Conservation (phyloP, 2,329 filamentous ascomycete species). For the Botrytis elliptica region DNA sequence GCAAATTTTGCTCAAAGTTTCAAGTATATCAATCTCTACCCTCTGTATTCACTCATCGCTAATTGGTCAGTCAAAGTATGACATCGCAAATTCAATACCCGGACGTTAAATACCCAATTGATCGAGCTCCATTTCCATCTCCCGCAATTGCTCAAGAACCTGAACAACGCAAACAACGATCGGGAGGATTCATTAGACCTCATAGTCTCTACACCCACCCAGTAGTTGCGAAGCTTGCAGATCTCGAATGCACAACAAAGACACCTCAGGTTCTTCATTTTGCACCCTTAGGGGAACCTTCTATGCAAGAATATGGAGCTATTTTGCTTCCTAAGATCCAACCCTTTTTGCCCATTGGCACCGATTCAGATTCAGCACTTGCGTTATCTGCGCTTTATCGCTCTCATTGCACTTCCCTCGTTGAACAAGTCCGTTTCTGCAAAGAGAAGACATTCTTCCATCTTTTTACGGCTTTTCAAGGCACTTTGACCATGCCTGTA, state of each 20-base stretch:
- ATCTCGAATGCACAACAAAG: conserved; percentile 59
- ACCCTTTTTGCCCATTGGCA: conserved; percentile 74
- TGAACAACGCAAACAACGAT: conserved; percentile 33
- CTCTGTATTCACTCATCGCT: conserved; percentile 18
- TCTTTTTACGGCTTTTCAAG: conserved; percentile 91
- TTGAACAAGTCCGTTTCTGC: conserved; percentile 94
- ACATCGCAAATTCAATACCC: conserved; percentile 34
- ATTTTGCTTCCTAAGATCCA: conserved; percentile 84
- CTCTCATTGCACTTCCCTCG: conserved; percentile 90
- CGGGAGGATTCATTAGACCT: conserved; percentile 40
- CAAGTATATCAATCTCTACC: conserved; percentile 44
- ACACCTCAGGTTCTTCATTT: conserved; percentile 61
- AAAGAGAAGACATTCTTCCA: conserved; percentile 97
- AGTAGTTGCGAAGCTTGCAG: conserved; percentile 55
- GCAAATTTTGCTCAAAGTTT: conserved; percentile 50
- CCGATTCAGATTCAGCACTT: conserved; percentile 82
- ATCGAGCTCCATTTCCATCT: conserved; percentile 43
- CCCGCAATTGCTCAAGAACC: conserved; percentile 42
- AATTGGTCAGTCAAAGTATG: conserved; percentile 34
- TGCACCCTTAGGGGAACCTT: conserved; percentile 54
- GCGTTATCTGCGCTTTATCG: conserved; percentile 85
- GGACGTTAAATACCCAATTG: conserved; percentile 39
- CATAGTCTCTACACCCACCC: conserved; percentile 61
- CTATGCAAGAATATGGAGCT: conserved; percentile 63
- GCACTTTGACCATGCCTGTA: conserved; percentile 93